Evolutionary conservation across 148 eudicot genomes (phyloP), one percentile per base, ranked within the genome.

Genomic region (Rhododendron griersonianum): DNA sequence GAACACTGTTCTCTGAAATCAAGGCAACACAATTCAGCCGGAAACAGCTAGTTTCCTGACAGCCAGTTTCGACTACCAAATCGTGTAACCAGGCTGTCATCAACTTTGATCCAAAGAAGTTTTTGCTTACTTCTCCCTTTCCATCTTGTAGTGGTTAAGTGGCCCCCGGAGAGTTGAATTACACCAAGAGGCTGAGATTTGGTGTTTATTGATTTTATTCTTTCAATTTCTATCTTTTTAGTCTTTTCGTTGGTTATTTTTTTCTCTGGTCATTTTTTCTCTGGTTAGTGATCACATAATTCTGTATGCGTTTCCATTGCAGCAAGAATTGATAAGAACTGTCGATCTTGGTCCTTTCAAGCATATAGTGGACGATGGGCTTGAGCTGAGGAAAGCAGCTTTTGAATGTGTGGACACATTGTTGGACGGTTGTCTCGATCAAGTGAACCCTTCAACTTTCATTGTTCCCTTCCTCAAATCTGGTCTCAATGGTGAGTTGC

Each of bases 301-400:
- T 15, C 53, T 51, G 2, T 47, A 33, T 35, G 25, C 44, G 35
- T 73, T 78, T 76, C 61, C 73, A 61, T 57, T 91, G 93, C 98
- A 97, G 99, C 79, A 93, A 97, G 99, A 97, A 89, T 87, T 97
- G 93, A 97, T 97, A 81, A 92, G 99, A 83, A 96, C 99, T 55
- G 99, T 96, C 53, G 99, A 96, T 91, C 91, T 96, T 63, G 99
- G 99, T 84, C 99, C 99, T 81, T 97, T 97, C 88, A 97, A 97
- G 94, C 98, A 97, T 91, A 95, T 93, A 84, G 99, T 97, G 80
- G 99, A 97, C 89, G 99, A 97, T 89, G 99, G 99, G 84, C 98
- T 97, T 87, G 99, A 97, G 86, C 90, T 97, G 88, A 93, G 98
- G 85, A 97, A 97, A 89, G 98, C 99, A 82, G 98, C 99, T 63